Evolutionary conservation across 495 filamentous ascomycete genomes (phyloP).

Genomic region (Ramalina intermedia): DNA sequence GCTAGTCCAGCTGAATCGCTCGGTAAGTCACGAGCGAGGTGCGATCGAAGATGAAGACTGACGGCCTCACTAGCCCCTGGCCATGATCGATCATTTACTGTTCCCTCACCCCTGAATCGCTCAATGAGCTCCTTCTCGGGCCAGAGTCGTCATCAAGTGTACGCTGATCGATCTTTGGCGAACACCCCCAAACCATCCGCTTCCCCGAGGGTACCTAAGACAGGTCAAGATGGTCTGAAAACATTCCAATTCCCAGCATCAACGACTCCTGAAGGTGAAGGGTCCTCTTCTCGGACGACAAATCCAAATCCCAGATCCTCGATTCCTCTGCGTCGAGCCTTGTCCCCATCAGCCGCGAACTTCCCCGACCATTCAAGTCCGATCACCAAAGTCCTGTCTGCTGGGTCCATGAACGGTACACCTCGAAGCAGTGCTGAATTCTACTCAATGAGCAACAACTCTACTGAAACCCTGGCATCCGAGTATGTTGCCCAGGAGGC

Average conservation of each 20-base stretch:
- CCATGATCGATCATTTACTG: conserved; percentile 8
- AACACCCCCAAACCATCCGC: conserved; percentile 20
- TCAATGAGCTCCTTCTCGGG: conserved; percentile 2
- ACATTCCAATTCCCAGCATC: conserved; percentile 53
- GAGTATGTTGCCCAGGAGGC: conserved; percentile 65
- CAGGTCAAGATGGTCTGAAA: conserved; percentile 28
- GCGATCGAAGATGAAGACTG: too few relatives aligned
- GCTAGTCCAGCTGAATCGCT: conserved; percentile 9
- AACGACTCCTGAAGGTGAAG: conserved; percentile 20
- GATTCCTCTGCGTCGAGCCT: not conserved
- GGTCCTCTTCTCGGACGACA: conserved; percentile 15
- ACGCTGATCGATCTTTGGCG: not conserved
- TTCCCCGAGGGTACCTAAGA: too few relatives aligned
- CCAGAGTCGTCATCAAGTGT: not conserved
- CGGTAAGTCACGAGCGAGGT: not conserved
- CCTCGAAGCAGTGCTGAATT: conserved; percentile 88
- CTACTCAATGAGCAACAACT: conserved; percentile 86
- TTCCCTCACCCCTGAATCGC: conserved; percentile 9
- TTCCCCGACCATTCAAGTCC: conserved; percentile 38
- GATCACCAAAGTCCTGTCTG: conserved; percentile 58
- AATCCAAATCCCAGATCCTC: conserved; percentile 23
- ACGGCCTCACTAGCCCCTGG: not conserved
- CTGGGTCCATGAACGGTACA: conserved; percentile 48
- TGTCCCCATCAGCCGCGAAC: not conserved
- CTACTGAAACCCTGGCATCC: conserved; percentile 80